Percentiles rank a stretch among this genome's conserved stretches.
Evolutionary conservation across 768 basidiomycete species (phyloP).

Genomic region (Coprinellus micaceus): DNA sequence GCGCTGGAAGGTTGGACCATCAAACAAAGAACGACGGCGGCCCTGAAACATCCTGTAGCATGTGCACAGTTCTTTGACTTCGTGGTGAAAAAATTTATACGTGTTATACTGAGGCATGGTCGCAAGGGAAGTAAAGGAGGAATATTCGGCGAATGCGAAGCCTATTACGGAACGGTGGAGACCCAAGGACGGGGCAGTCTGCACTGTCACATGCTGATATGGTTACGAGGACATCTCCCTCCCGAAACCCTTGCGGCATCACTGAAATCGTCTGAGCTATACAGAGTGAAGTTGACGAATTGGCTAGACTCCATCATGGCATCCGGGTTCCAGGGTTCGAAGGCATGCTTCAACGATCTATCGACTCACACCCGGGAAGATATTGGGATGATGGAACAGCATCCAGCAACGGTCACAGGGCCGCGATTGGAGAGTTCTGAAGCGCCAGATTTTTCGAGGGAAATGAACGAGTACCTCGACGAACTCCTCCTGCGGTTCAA

Average conservation of each 20-base stretch:
- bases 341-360: not conserved
- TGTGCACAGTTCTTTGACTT: conserved; percentile 22
- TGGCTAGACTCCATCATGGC: conserved; percentile 13
- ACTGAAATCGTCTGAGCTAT: not conserved
- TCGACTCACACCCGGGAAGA: not conserved
- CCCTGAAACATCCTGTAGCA: conserved; percentile 18
- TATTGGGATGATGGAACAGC: not conserved
- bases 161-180: conserved; percentile 15
- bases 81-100: conserved; percentile 17
- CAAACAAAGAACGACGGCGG: conserved; percentile 9
- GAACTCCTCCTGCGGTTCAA: not conserved
- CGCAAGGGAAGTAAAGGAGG: not conserved
- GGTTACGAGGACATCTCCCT: conserved; percentile 11
- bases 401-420: not conserved
- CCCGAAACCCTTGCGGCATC: conserved; percentile 3
- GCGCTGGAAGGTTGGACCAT: conserved; percentile 1
- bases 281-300: not conserved
- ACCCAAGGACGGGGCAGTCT: conserved; percentile 6
- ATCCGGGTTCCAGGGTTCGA: not conserved
- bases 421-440: not conserved
- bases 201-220: conserved; percentile 15
- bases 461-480: not conserved
- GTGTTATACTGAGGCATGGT: conserved; percentile 11
- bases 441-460: not conserved
- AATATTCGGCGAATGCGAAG: conserved; percentile 6